These are phyloP conservation scores for Lophiostoma macrostomum DNA, from an alignment of 495 filamentous ascomycete genomes.

Conservation along the genomic window DNA sequence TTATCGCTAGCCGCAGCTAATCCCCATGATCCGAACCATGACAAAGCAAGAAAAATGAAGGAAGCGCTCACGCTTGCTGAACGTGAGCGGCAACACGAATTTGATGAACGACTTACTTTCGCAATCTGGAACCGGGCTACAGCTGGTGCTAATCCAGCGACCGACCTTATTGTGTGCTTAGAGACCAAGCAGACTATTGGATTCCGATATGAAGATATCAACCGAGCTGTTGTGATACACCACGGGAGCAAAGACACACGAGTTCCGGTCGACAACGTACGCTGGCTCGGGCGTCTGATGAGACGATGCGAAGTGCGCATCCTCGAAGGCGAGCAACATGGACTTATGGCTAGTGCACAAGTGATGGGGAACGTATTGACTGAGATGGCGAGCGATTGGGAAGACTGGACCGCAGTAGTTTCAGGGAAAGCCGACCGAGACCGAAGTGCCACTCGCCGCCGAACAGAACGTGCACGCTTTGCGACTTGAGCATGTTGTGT, in stretches of 20 bases:
- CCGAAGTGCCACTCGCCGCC: conserved; percentile 8
- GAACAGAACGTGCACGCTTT: conserved; percentile 15
- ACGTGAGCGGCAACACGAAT: conserved; percentile 71
- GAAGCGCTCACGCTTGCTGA: conserved; percentile 48
- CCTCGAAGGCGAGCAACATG: conserved; percentile 89
- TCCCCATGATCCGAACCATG: conserved; percentile 27
- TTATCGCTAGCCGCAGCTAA: conserved; percentile 25
- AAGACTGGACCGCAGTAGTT: conserved; percentile 64
- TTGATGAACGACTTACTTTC: conserved; percentile 82
- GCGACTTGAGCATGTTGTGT: not conserved
- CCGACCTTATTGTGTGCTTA: conserved; percentile 88
- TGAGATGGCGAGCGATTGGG: conserved; percentile 93
- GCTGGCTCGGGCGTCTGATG: conserved; percentile 94
- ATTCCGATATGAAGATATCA: conserved; percentile 96
- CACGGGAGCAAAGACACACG: conserved; percentile 88
- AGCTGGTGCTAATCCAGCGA: conserved; percentile 85
- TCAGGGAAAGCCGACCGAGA: conserved; percentile 19
- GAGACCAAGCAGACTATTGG: conserved; percentile 90
- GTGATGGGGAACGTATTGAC: conserved; percentile 93
- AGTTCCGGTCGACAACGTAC: conserved; percentile 91
- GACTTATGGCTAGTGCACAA: conserved; percentile 87
- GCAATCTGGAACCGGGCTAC: conserved; percentile 95
- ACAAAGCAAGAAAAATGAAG: conserved; percentile 19
- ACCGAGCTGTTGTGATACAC: conserved; percentile 82
- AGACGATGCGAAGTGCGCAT: conserved; percentile 72